A percentile compares a stretch with the other conserved stretches of the same genome.
Conservation (phyloP, 345 rosid genomes). For the Euphorbia tirucalli region DNA sequence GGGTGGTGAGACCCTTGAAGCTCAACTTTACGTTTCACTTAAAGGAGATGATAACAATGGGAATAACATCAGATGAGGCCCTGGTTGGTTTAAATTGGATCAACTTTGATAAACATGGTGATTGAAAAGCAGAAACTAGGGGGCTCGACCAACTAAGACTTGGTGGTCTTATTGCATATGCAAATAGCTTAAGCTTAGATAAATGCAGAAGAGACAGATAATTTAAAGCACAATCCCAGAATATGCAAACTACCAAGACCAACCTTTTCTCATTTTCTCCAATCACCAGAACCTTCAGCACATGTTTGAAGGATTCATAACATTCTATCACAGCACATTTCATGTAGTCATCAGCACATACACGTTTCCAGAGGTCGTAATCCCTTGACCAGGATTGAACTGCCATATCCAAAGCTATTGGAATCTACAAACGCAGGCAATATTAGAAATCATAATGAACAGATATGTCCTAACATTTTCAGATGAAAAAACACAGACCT, state of each 20-base stretch:
- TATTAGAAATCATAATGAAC: constrained; percentile 7
- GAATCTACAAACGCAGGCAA: constrained; percentile 52
- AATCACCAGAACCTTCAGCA: constrained; percentile 66
- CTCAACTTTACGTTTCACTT: neutral
- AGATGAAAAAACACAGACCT: constrained; percentile 50
- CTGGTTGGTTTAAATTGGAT: neutral
- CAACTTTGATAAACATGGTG: neutral
- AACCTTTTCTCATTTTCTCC: constrained; percentile 98
- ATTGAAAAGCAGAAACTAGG: neutral
- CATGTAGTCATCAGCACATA: constrained; percentile 94
- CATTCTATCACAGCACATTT: constrained; percentile 98
- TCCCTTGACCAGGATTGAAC: constrained; percentile 76
- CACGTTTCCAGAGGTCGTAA: constrained; percentile 92
- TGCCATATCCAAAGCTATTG: constrained; percentile 95
- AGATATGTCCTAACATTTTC: neutral
- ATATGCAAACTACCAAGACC: constrained; percentile 6
- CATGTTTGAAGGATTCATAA: constrained; percentile 86
- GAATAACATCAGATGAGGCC: neutral
- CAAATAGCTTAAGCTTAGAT: neutral
- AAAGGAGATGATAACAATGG: neutral
- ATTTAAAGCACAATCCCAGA: neutral
- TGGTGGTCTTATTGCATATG: neutral
- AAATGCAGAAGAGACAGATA: neutral
- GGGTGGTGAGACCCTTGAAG: neutral
- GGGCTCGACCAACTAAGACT: neutral